A percentile compares a stretch with the other conserved stretches of the same genome.
These are phyloP conservation scores for Peribolospora kevripleyi DNA, from an alignment of 768 basidiomycete genomes.

Conservation along the genomic window DNA sequence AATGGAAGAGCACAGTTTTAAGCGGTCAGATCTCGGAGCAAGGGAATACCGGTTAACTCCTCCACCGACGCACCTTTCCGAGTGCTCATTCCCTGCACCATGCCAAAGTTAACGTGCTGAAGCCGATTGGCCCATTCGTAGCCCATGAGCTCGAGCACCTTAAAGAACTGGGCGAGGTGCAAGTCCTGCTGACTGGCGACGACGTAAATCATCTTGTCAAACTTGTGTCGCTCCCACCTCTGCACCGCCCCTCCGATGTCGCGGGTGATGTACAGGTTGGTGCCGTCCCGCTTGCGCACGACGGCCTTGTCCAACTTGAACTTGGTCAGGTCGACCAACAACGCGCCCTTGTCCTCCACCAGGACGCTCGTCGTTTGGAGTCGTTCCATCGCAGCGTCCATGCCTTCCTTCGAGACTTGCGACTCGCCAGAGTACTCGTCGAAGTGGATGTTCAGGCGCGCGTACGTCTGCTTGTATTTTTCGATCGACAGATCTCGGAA, in stretches of 20 bases:
- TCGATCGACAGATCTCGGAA: constrained; percentile 80
- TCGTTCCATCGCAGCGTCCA: constrained; percentile 15
- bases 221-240: constrained; percentile 74
- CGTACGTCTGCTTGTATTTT: constrained; percentile 72
- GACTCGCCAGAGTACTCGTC: constrained; percentile 75
- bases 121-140: constrained; percentile 63
- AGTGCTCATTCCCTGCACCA: constrained; percentile 80
- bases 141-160: constrained; percentile 68
- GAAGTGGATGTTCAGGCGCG: constrained; percentile 65
- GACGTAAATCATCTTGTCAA: constrained; percentile 56
- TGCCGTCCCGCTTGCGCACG: constrained; percentile 45
- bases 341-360: constrained; percentile 43
- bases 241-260: constrained; percentile 87
- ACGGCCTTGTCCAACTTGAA: constrained; percentile 83
- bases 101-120: constrained; percentile 70
- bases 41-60: too few relatives aligned
- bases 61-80: constrained; percentile 12
- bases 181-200: constrained; percentile 21
- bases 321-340: constrained; percentile 63
- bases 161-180: constrained; percentile 42
- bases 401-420: constrained; percentile 14
- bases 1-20: too few relatives aligned
- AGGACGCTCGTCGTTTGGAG: constrained; percentile 51
- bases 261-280: constrained; percentile 21
- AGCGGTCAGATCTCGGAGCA: too few relatives aligned